A percentile compares a stretch with the other conserved stretches of the same genome.
phyloP scores from a whole-genome alignment of 2,329 filamentous ascomycete genomes.

The Ilyonectria mors-panacis region DNA sequence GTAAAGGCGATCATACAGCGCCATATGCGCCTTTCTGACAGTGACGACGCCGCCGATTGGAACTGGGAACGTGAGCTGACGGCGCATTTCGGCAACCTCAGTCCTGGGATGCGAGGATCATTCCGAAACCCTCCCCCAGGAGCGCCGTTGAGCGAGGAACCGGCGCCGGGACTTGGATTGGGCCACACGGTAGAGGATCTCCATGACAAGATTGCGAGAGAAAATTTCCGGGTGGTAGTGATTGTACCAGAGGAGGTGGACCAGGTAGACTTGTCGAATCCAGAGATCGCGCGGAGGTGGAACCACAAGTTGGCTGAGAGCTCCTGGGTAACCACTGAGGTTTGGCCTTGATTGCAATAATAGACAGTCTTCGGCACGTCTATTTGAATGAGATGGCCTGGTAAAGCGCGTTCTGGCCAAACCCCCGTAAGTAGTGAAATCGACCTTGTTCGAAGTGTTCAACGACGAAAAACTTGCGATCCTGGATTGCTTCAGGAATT shows the following conservation, averaged over 20 bases:
- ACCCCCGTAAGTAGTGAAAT: background rate
- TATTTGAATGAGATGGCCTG: background rate
- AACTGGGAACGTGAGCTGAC: constrained; percentile 86
- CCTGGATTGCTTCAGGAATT: background rate
- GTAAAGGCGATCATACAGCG: constrained; percentile 72
- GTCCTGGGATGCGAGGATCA: constrained; percentile 82
- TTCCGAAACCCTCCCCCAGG: constrained; percentile 83
- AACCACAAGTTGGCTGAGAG: constrained; percentile 72
- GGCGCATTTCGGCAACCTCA: constrained; percentile 91
- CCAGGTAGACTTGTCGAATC: constrained; percentile 78
- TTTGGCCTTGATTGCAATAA: constrained; percentile 71
- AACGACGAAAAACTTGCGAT: background rate
- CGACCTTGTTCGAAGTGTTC: background rate
- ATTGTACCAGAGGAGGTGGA: constrained; percentile 86
- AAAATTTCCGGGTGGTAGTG: constrained; percentile 87
- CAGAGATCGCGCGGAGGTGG: constrained; percentile 74
- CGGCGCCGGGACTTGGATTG: constrained; percentile 59
- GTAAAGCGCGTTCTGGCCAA: background rate
- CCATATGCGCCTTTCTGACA: constrained; percentile 69
- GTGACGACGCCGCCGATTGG: constrained; percentile 69
- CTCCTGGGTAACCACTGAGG: constrained; percentile 77
- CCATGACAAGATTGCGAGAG: constrained; percentile 78
- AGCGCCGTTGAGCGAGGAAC: constrained; percentile 67
- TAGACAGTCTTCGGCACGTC: background rate
- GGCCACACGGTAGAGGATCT: constrained; percentile 80